These are phyloP conservation scores for Talaromyces sp. DNA, from an alignment of 2,329 filamentous ascomycete species.

Conservation along the genomic window DNA sequence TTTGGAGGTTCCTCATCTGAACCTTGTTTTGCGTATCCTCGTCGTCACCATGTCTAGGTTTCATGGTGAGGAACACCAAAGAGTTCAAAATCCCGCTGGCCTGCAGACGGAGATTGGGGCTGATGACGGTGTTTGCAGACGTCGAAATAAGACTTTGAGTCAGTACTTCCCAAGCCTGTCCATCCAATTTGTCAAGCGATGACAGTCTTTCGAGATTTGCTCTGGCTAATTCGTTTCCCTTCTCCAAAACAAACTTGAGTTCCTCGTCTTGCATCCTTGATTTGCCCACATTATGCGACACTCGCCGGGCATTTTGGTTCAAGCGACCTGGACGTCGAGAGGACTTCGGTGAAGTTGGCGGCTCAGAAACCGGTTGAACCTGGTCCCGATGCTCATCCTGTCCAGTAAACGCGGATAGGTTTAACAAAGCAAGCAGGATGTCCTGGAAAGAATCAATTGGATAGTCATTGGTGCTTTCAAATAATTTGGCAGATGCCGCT, in stretches of 20 bases:
- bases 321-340: slow-evolving; percentile 31
- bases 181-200: slow-evolving; percentile 60
- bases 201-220: slow-evolving; percentile 77
- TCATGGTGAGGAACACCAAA: slow-evolving; percentile 48
- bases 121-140: slow-evolving; percentile 41
- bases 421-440: slow-evolving; percentile 74
- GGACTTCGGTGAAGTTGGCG: slow-evolving; percentile 26
- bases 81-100: slow-evolving; percentile 66
- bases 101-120: slow-evolving; percentile 43
- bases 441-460: slow-evolving; percentile 79
- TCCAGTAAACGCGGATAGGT: slow-evolving; percentile 58
- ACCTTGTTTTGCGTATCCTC: slow-evolving; percentile 60
- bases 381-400: slow-evolving; percentile 52
- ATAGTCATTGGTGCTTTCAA: slow-evolving; percentile 92
- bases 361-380: slow-evolving; percentile 58
- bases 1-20: slow-evolving; percentile 71
- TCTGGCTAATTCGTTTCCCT: slow-evolving; percentile 70
- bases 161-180: slow-evolving; percentile 76
- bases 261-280: slow-evolving; percentile 48
- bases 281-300: slow-evolving; percentile 45
- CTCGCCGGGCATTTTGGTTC: slow-evolving; percentile 43
- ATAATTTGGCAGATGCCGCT: slow-evolving; percentile 78
- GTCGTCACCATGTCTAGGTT: slow-evolving; percentile 38
- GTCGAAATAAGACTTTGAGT: slow-evolving; percentile 57
- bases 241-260: slow-evolving; percentile 64